These are phyloP conservation scores for Meyerozyma athensensis DNA, from an alignment of 1,139 yeast species.

Conservation along the genomic window DNA sequence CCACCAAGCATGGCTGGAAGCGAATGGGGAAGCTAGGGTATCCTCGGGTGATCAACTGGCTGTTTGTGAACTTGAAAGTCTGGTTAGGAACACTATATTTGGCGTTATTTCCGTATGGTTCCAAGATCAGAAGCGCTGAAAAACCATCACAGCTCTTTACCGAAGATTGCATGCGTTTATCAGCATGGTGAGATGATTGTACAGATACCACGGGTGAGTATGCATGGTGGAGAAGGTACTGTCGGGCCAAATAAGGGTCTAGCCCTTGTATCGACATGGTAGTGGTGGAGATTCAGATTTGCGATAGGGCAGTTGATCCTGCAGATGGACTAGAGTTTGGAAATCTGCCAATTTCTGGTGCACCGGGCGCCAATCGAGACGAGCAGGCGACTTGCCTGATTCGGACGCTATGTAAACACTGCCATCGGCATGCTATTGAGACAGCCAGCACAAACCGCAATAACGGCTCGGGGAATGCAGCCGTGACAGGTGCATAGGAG, in stretches of 20 bases:
- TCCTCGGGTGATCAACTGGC: constrained; percentile 37
- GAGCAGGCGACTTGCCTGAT: not conserved
- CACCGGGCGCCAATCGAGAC: not conserved
- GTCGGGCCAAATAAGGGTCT: constrained; percentile 41
- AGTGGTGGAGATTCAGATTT: not conserved
- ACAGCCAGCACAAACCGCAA: too few species aligned
- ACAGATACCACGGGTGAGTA: constrained; percentile 58
- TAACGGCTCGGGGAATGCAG: not conserved
- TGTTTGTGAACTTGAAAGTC: constrained; percentile 35
- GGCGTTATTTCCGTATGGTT: constrained; percentile 47
- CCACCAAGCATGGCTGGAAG: constrained; percentile 40
- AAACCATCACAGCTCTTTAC: constrained; percentile 24
- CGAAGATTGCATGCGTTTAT: constrained; percentile 37
- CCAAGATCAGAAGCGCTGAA: constrained; percentile 31
- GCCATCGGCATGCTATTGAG: too few species aligned
- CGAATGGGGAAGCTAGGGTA: constrained; percentile 44
- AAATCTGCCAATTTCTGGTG: too few species aligned
- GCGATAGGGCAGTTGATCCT: not conserved
- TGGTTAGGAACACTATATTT: constrained; percentile 33
- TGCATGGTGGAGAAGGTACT: constrained; percentile 44
- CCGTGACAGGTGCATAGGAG: not conserved
- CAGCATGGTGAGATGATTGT: constrained; percentile 49
- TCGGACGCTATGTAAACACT: not conserved
- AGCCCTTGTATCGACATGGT: constrained; percentile 20
- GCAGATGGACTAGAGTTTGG: too few species aligned